Evolutionary conservation across 2,329 filamentous ascomycete species (phyloP), one percentile per base, ranked within the genome.

Genomic region (Colletotrichum phormii): DNA sequence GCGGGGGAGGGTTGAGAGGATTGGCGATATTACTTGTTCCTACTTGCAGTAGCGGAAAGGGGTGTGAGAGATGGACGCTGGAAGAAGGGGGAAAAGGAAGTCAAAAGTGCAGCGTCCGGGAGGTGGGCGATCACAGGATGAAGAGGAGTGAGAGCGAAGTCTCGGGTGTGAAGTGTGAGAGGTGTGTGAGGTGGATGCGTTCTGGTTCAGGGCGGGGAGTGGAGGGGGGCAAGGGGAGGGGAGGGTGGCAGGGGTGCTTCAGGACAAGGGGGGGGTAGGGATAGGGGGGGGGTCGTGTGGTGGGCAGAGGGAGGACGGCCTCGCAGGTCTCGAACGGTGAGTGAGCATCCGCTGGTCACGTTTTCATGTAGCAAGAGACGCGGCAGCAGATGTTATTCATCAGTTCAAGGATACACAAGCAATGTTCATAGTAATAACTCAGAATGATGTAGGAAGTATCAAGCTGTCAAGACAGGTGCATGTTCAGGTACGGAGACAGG

Each of bases 51-150:
- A 62, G 35, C 35, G 61, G 51, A 67, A 67, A 33, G 67, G 62
- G 67, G 72, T 55, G 72, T 73, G 65, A 33, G 55, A 68, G 53
- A 26, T 35, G 62, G 24, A 24, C 29, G 65, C 18, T 31, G 49
- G 29, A 35, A 60, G 57, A 61, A 57, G 37, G 42, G 29, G 46
- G 22, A n/a, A 61, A 58, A 57, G 60, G 57, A 58, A 54, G 61
- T 73, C 57, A 63, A 66, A 73, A 59, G 37, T 18, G 18, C 42
- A 33, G 31, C n/a, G 29, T 67, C 55, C 71, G 66, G 61, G 67
- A 72, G 59, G 65, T 70, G 70, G 70, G 66, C 60, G 70, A 72
- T 72, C 70, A 64, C 60, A 72, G 60, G 59, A 70, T 64, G 70
- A 72, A 59, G 70, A 65, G 35, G 70, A 72, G 65, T 49, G 65